These are phyloP conservation scores for Malus sieversii DNA, from an alignment of 306 rosid genomes.

Conservation along the genomic window DNA sequence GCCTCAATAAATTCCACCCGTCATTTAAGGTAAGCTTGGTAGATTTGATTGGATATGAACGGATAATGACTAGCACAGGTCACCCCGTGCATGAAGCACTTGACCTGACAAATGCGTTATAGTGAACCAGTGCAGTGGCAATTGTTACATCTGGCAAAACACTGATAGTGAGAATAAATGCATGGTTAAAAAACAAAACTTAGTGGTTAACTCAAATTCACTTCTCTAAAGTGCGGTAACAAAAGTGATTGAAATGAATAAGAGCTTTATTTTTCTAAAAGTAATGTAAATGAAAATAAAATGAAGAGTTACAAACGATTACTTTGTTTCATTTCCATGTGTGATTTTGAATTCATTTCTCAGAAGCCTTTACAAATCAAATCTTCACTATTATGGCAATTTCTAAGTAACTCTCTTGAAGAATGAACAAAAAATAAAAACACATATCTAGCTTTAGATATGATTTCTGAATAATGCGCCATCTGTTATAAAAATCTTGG, in stretches of 20 bases:
- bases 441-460: neutral
- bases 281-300: neutral
- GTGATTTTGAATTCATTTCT: neutral
- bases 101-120: neutral
- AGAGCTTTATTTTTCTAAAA: neutral
- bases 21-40: slow-evolving; percentile 19
- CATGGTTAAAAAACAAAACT: neutral
- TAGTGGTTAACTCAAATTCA: neutral
- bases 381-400: neutral
- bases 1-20: neutral
- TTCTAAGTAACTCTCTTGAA: neutral
- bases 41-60: slow-evolving; percentile 5
- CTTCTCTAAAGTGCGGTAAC: neutral
- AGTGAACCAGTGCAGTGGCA: neutral
- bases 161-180: neutral
- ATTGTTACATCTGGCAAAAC: slow-evolving; percentile 12
- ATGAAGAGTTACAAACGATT: neutral
- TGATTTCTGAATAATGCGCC: neutral
- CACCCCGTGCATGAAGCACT: neutral
- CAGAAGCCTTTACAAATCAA: neutral
- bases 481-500: neutral
- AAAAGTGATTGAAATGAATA: neutral
- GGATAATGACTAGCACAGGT: neutral
- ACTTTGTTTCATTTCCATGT: neutral
- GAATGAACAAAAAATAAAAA: neutral